phyloP scores from a whole-genome alignment of 2,329 filamentous ascomycete genomes.

The Aaosphaeria arxii region DNA sequence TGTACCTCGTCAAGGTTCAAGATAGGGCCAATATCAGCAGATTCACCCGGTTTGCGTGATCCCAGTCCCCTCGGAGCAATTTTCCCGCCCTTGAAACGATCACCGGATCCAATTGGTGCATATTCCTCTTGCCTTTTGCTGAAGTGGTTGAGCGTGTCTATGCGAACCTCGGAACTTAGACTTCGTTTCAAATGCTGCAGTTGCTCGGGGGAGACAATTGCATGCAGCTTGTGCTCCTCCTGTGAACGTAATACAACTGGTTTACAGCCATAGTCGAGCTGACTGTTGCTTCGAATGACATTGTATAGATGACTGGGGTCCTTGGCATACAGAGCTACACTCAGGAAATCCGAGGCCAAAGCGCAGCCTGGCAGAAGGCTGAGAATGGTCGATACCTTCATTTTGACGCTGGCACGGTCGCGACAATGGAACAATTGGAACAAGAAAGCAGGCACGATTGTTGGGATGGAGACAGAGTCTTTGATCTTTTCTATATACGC shows the following conservation, averaged over 20 bases:
- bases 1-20: conserved; percentile 47
- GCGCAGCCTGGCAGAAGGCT: conserved; percentile 20
- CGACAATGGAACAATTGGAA: too few species aligned
- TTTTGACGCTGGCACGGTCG: conserved; percentile 2
- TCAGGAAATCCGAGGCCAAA: conserved; percentile 24
- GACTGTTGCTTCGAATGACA: conserved; percentile 25
- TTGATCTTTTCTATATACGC: too few species aligned
- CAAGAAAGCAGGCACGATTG: too few species aligned
- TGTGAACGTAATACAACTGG: conserved; percentile 24
- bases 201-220: conserved; percentile 23
- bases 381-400: conserved; percentile 25
- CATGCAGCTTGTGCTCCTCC: conserved; percentile 30
- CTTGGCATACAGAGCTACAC: conserved; percentile 29
- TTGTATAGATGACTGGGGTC: conserved; percentile 23
- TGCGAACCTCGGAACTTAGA: conserved; percentile 17
- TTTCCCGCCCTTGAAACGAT: conserved; percentile 43
- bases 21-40: conserved; percentile 37
- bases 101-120: conserved; percentile 35
- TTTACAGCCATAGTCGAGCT: conserved; percentile 34
- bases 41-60: conserved; percentile 32
- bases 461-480: too few species aligned
- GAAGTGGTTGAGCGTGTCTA: conserved; percentile 21
- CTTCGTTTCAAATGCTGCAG: conserved; percentile 19
- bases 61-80: conserved; percentile 43
- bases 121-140: conserved; percentile 25